Conservation (phyloP, 805 yeast species). For the Nakazawaea anatomiae region DNA sequence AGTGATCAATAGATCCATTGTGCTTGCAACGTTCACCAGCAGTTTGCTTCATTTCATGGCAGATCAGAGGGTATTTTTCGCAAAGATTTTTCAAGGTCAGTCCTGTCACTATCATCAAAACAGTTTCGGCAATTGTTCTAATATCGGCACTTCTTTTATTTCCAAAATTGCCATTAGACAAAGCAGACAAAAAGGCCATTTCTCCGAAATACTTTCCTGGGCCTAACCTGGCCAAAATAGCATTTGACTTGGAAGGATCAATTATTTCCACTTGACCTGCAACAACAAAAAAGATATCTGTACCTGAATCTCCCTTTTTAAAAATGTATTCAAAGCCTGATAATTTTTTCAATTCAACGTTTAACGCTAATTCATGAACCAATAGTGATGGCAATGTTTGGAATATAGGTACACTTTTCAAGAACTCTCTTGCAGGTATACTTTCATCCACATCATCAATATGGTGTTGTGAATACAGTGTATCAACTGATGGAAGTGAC, state of each 20-base stretch:
- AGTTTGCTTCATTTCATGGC: conserved; percentile 53
- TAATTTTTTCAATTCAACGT: conserved; percentile 49
- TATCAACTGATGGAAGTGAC: not conserved
- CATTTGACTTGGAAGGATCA: conserved; percentile 32
- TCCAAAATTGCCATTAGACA: conserved; percentile 23
- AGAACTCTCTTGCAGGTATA: conserved; percentile 43
- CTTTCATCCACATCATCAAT: conserved; percentile 43
- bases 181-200: conserved; percentile 56
- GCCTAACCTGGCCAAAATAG: conserved; percentile 50
- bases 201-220: conserved; percentile 72
- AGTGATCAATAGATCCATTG: conserved; percentile 19
- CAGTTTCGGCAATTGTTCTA: conserved; percentile 54
- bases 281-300: conserved; percentile 62
- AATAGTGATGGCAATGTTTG: conserved; percentile 49
- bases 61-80: conserved; percentile 49
- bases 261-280: conserved; percentile 69
- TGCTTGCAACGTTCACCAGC: conserved; percentile 44
- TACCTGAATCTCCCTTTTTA: conserved; percentile 51
- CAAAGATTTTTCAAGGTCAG: conserved; percentile 49
- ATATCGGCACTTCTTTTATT: conserved; percentile 53
- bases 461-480: not conserved
- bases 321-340: conserved; percentile 57
- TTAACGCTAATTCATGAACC: conserved; percentile 58
- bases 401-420: conserved; percentile 55
- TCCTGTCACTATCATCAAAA: conserved; percentile 55